phyloP scores from a whole-genome alignment of 2,329 filamentous ascomycete genomes.

The Fusarium sp. region DNA sequence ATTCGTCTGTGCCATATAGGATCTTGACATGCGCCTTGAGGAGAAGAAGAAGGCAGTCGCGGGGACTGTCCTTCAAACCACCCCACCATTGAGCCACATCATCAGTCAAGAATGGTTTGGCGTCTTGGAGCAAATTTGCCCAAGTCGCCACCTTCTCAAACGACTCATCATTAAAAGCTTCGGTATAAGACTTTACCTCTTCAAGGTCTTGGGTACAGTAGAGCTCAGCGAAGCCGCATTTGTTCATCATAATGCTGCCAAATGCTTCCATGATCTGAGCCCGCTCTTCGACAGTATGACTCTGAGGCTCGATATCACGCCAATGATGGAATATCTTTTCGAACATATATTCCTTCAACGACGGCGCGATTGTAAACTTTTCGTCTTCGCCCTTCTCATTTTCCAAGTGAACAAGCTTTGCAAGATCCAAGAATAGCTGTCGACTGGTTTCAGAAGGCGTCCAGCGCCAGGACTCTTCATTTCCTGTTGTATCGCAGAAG shows the following conservation, averaged over 20 bases:
- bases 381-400: background rate
- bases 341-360: background rate
- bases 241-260: background rate
- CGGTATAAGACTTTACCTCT: background rate
- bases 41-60: background rate
- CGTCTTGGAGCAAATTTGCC: background rate
- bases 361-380: rapidly evolving
- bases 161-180: background rate
- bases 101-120: rapidly evolving
- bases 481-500: constrained; percentile 7
- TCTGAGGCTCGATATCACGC: background rate
- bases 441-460: constrained; percentile 41
- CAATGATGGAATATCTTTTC: background rate
- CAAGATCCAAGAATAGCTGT: background rate
- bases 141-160: background rate
- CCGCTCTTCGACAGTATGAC: background rate
- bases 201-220: background rate
- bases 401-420: background rate
- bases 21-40: background rate
- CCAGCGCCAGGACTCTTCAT: constrained; percentile 16
- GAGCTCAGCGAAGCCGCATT: background rate
- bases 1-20: background rate
- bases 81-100: background rate
- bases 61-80: background rate
- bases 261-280: background rate